Percentiles rank a stretch among this genome's conserved stretches.
These are phyloP conservation scores for Aspergillus quadrilineatus DNA, from an alignment of 2,329 filamentous ascomycete genomes.

Conservation along the genomic window DNA sequence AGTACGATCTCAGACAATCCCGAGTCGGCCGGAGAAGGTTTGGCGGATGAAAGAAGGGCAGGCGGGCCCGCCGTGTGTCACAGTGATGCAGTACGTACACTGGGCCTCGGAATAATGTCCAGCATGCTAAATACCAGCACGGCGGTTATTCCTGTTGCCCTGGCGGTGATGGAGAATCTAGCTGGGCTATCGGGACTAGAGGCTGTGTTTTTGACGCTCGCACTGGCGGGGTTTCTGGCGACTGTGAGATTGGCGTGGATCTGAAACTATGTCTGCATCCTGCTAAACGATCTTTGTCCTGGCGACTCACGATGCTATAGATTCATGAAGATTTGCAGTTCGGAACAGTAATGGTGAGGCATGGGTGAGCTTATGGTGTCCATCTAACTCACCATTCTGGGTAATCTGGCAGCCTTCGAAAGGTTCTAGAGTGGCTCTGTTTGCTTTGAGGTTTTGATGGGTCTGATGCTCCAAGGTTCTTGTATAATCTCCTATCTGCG, in stretches of 20 bases:
- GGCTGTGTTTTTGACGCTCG: conserved; percentile 7
- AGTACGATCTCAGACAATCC: not conserved
- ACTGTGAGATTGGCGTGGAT: not conserved
- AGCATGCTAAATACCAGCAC: conserved; percentile 9
- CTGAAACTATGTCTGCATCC: not conserved
- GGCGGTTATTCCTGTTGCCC: not conserved
- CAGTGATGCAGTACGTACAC: not conserved
- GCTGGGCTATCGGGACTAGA: conserved; percentile 5
- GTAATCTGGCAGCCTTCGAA: too few species aligned
- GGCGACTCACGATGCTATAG: too few species aligned
- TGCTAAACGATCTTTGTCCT: too few species aligned
- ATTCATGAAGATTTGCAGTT: too few species aligned
- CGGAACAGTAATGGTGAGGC: too few species aligned
- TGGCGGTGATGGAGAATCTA: not conserved
- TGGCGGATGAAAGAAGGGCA: not conserved
- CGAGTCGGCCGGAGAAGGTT: not conserved
- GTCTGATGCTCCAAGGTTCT: too few species aligned
- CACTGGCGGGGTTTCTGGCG: not conserved
- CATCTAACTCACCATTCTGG: too few species aligned
- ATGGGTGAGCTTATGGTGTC: too few species aligned
- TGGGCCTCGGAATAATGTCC: conserved; percentile 9
- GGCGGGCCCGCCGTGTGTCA: not conserved
- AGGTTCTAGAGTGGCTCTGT: too few species aligned
- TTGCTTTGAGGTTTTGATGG: too few species aligned
- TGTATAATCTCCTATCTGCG: too few species aligned